Conservation (phyloP, 257 asterid genomes). For the Fraxinus quadrangulata region DNA sequence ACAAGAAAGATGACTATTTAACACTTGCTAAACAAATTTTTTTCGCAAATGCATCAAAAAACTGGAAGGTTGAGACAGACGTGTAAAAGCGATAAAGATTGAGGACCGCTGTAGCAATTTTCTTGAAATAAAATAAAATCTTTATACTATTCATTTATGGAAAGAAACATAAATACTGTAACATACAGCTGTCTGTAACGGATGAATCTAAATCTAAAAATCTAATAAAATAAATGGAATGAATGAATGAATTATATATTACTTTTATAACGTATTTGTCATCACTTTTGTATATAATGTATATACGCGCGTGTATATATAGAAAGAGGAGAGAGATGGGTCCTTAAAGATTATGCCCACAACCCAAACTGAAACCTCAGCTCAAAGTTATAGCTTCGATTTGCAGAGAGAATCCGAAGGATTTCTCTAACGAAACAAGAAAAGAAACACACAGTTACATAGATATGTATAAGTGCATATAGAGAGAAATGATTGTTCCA, state of each 20-base stretch:
- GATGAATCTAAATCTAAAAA: neutral
- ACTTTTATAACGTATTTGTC: neutral
- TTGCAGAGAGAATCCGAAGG: conserved; percentile 68
- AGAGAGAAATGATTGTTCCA: conserved; percentile 37
- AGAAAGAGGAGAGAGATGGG: conserved; percentile 41
- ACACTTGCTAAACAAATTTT: too few relatives aligned
- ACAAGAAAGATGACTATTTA: neutral
- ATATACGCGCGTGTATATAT: neutral
- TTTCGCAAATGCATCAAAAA: too few relatives aligned
- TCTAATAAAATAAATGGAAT: neutral
- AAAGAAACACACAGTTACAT: conserved; percentile 27
- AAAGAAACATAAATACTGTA: conserved; percentile 3
- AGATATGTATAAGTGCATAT: conserved; percentile 47
- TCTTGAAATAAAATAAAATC: neutral
- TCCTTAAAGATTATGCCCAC: conserved; percentile 57
- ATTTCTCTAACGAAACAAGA: conserved; percentile 36
- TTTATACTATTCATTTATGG: neutral
- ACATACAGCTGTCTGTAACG: conserved; percentile 9
- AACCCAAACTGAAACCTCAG: conserved; percentile 30
- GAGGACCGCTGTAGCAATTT: neutral
- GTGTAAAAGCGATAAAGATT: neutral
- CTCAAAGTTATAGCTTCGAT: conserved; percentile 63
- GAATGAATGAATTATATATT: neutral
- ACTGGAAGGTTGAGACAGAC: neutral
- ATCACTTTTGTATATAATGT: neutral